Evolutionary conservation across 2,329 filamentous ascomycete species (phyloP).

Genomic region (Fusarium sp.): DNA sequence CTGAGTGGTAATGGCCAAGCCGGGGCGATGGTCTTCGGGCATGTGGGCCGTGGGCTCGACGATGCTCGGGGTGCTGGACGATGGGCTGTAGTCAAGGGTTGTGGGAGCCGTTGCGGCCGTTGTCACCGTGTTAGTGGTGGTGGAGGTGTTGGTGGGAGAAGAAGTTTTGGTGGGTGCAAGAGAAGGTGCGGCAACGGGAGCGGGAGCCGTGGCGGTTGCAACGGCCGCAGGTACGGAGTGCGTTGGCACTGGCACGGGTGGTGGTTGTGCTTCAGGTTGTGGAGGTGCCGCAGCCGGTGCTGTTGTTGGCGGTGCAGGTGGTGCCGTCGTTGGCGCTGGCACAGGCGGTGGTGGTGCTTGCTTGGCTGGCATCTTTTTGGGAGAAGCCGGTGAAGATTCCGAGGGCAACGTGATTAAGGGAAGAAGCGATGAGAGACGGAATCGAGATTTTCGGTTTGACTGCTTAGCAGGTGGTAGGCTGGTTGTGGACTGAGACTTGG

Average conservation of each 20-base stretch:
- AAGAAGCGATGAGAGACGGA: slow-evolving; percentile 52
- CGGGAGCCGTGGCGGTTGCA: slow-evolving; percentile 28
- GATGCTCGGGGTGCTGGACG: slow-evolving; percentile 41
- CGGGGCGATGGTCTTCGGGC: slow-evolving; percentile 34
- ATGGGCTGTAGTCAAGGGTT: slow-evolving; percentile 40
- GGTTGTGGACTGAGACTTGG: slow-evolving; percentile 36
- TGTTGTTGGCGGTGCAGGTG: slow-evolving; percentile 28
- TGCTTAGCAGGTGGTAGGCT: slow-evolving; percentile 25
- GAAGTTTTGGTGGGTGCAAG: slow-evolving; percentile 42
- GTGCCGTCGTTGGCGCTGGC: background rate
- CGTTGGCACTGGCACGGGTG: slow-evolving; percentile 11
- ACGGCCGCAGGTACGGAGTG: slow-evolving; percentile 23
- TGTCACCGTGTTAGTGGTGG: slow-evolving; percentile 35
- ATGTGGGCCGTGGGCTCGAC: slow-evolving; percentile 39
- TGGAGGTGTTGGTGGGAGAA: slow-evolving; percentile 40
- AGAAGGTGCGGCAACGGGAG: slow-evolving; percentile 20
- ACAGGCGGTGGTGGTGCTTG: background rate
- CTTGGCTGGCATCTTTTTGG: slow-evolving; percentile 36
- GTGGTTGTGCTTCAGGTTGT: background rate
- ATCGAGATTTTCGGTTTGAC: slow-evolving; percentile 48
- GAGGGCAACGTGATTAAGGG: slow-evolving; percentile 53
- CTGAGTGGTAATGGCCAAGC: slow-evolving; percentile 27
- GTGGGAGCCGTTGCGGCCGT: slow-evolving; percentile 31
- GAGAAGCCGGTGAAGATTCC: slow-evolving; percentile 43
- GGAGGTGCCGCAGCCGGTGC: slow-evolving; percentile 6